Base-by-base conservation (phyloP, 2,329 filamentous ascomycete genomes). In the Fusarium proliferatum region DNA sequence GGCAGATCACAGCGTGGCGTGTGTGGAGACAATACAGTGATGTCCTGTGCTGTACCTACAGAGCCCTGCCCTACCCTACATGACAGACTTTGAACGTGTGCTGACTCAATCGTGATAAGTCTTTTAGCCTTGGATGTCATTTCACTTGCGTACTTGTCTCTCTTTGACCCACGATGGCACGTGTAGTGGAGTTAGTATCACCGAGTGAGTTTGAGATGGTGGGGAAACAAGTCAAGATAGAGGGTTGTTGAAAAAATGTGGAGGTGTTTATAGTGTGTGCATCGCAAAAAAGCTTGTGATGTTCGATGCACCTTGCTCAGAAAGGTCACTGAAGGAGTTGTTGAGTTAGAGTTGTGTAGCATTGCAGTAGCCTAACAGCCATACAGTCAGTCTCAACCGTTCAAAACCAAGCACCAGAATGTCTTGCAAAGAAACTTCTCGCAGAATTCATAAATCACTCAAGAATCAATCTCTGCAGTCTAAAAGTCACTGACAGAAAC, bases 1-100 rank as follows among this genome's bases (percentile, higher is more conserved):
- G 74, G 62, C 74, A 75, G 56, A 67, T 67, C 67, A 62, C 58
- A 72, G 73, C 74, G 74, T 76, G 74, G 74, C 67, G 39, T 55
- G 51, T 21, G 67, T 70, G 69, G 61, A 71, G 56, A 48, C 43
- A 45, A 46, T 7, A 55, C 12, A 58, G 43, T 28, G 0, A 13
- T 34, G 33, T 15, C 4, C 23, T 28, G 43, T 13, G 17, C 46
- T 1, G 19, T 9, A 49, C 45, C 45, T 11, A 55, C 13, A 58
- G 16, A 58, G 36, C 57, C 48, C 64, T 69, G 53, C 53, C 30
- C 30, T 30, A 67, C 66, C 67, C 67, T 70, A 51, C 33, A 60
- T 41, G 61, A 53, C 30, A 73, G 56, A 61, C 34, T 48, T n/a
- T 71, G 46, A 23, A 30, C 21, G 49, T 55, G 38, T 46, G 61